Evolutionary conservation across 192 early-diverging fungal species (phyloP).

Genomic region (Coemansia sp.): DNA sequence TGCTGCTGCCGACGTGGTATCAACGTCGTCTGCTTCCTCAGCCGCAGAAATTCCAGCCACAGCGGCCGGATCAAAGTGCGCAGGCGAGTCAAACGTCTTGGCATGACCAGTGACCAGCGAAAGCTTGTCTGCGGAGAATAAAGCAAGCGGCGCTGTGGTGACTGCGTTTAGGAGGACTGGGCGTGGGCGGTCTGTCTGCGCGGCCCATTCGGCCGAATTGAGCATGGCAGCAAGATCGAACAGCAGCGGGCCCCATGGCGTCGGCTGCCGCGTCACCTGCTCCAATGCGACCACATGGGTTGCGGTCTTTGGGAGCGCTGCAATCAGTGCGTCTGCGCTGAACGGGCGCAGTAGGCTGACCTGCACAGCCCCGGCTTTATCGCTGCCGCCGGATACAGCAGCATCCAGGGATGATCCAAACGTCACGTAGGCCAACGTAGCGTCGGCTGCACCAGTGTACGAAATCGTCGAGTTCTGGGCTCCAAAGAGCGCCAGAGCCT

Average conservation of each 20-base stretch:
- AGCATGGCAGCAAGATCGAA: slow-evolving; percentile 78
- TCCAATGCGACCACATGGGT: slow-evolving; percentile 66
- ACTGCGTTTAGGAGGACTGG: slow-evolving; percentile 44
- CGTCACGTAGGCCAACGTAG: slow-evolving; percentile 74
- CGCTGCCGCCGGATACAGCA: slow-evolving; percentile 38
- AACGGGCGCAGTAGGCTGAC: slow-evolving; percentile 78
- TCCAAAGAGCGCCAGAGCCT: slow-evolving; percentile 31
- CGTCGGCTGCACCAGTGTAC: slow-evolving; percentile 49
- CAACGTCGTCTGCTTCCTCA: slow-evolving; percentile 11
- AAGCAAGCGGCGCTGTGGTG: slow-evolving; percentile 19
- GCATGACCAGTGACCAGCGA: slow-evolving; percentile 28
- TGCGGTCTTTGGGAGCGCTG: slow-evolving; percentile 62
- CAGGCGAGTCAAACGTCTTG: slow-evolving; percentile 20
- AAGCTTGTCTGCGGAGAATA: slow-evolving; percentile 25
- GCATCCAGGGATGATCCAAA: slow-evolving; percentile 41
- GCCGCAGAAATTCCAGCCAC: slow-evolving; percentile 20
- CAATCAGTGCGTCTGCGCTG: slow-evolving; percentile 60
- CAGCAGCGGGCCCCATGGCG: slow-evolving; percentile 79
- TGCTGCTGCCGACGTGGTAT: neutral
- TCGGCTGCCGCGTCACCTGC: slow-evolving; percentile 60
- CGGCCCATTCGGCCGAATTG: slow-evolving; percentile 59
- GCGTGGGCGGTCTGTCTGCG: slow-evolving; percentile 30
- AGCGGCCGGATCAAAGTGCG: slow-evolving; percentile 43
- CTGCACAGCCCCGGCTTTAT: slow-evolving; percentile 69
- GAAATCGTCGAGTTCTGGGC: slow-evolving; percentile 12